Evolutionary conservation across 495 filamentous ascomycete genomes (phyloP), one percentile per base, ranked within the genome.

Genomic region (Hypoxylon intermedium): DNA sequence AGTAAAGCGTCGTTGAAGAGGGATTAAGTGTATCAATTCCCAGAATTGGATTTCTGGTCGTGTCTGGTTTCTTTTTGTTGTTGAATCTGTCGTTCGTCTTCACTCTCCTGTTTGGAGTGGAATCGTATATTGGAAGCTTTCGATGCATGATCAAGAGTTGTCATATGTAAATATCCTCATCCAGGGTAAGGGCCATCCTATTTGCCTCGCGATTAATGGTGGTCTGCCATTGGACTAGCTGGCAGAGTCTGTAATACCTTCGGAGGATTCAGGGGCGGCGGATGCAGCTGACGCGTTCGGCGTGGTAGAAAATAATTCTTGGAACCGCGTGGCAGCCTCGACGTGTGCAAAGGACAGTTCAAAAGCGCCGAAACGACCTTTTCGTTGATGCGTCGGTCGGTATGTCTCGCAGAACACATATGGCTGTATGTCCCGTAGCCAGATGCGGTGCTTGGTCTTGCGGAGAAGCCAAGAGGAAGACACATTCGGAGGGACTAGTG

Each of bases 391-490:
- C 34, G 75, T 69, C 31, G 79, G 78, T 1, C 72, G 67, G 60
- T 91, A 92, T 1, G 83, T 76, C 5, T 81, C 68, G 53, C 80
- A 86, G 63, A 91, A 87, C 2, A 90, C 77, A 42, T 85, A 84
- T 0, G 82, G 81, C 24, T 81, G 79, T 19, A 90, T 69, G 43
- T 87, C 83, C 12, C 82, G 81, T 6, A 92, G 69, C 64, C 85
- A 76, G 26, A 91, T 74, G 6, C 82, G 79, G 28, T 77, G 81
- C 9, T 72, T 63, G 6, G 80, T 79, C 6, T 74, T 69, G 2
- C 73, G 75, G 5, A 75, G 77, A 16, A 90, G 69, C 87, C 87
- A 91, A 1, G 74, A 76, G 1, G 76, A 75, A 2, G 82, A 82
- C 18, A 74, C 74, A 12, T 83, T 77, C 12, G 83, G 76, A 0